Conservation (phyloP, 2,329 filamentous ascomycete species). For the Fonsecaea nubica region DNA sequence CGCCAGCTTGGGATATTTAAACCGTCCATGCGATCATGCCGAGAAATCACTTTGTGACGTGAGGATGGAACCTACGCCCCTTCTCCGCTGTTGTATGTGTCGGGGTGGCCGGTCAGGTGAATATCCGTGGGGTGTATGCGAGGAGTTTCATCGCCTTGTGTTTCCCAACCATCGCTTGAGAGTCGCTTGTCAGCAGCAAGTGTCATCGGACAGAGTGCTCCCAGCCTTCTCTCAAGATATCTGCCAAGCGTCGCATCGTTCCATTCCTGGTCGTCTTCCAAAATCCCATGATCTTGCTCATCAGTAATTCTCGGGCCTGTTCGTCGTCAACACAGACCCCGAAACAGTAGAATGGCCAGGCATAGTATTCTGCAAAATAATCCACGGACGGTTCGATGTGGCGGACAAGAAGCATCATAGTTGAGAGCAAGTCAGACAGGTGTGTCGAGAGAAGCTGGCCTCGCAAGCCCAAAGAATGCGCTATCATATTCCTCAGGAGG, state of each 20-base stretch:
- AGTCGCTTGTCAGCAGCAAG: background rate
- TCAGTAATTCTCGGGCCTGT: conserved; percentile 30
- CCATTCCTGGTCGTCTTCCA: conserved; percentile 40
- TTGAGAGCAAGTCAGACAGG: conserved; percentile 23
- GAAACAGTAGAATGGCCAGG: conserved; percentile 40
- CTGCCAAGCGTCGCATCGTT: conserved; percentile 39
- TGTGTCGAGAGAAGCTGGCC: background rate
- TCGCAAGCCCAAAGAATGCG: background rate
- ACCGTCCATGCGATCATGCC: background rate
- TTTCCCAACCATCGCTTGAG: background rate
- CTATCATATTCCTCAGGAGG: conserved; percentile 15
- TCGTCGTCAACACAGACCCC: conserved; percentile 28
- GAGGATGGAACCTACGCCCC: background rate
- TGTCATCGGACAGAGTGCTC: background rate
- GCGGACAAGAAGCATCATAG: conserved; percentile 31
- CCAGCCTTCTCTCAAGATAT: conserved; percentile 31
- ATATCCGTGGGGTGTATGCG: background rate
- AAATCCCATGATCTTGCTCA: conserved; percentile 37
- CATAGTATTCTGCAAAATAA: conserved; percentile 43
- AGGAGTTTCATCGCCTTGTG: background rate
- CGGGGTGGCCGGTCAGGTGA: background rate
- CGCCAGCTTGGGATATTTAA: background rate
- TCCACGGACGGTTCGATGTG: conserved; percentile 35
- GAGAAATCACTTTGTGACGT: background rate
- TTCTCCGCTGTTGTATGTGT: background rate